Percentiles rank a stretch among this genome's conserved stretches.
phyloP scores from a whole-genome alignment of 1,284 basidiomycete genomes.

The Ceratobasidium sp. region DNA sequence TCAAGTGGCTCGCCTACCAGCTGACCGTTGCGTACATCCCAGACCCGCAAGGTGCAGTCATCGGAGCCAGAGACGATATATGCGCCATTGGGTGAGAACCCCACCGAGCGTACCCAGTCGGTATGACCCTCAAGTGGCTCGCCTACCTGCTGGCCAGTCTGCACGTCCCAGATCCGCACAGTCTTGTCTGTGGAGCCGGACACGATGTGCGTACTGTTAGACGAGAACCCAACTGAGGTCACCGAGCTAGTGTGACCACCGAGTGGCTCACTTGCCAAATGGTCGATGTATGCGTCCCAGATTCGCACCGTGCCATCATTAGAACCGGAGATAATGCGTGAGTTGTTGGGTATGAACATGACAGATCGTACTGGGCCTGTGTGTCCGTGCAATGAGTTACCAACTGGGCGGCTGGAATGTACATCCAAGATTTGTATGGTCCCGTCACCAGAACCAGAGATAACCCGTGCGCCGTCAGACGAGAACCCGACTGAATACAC shows the following conservation, averaged over 20 bases:
- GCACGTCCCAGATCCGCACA: too few species aligned
- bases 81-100: too few species aligned
- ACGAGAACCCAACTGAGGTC: slow-evolving; percentile 24
- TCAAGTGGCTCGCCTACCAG: too few species aligned
- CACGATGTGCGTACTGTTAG: slow-evolving; percentile 24
- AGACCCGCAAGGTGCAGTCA: too few species aligned
- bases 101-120: too few species aligned
- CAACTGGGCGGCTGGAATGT: not conserved
- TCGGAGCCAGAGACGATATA: too few species aligned
- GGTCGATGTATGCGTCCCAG: slow-evolving; percentile 34
- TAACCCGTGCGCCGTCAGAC: slow-evolving; percentile 38
- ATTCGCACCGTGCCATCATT: slow-evolving; percentile 41
- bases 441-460: slow-evolving; percentile 41
- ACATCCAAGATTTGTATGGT: slow-evolving; percentile 24
- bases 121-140: too few species aligned
- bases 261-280: not conserved
- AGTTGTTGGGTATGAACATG: slow-evolving; percentile 41
- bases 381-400: slow-evolving; percentile 14
- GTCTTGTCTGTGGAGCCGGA: slow-evolving; percentile 20
- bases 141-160: too few species aligned
- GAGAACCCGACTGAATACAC: not conserved
- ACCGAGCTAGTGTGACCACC: not conserved
- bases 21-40: too few species aligned
- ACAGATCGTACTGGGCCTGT: slow-evolving; percentile 9
- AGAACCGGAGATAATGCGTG: slow-evolving; percentile 34